A percentile compares a stretch with the other conserved stretches of the same genome.
Evolutionary conservation across 495 filamentous ascomycete species (phyloP).

Genomic region (Talaromyces wortmannii): DNA sequence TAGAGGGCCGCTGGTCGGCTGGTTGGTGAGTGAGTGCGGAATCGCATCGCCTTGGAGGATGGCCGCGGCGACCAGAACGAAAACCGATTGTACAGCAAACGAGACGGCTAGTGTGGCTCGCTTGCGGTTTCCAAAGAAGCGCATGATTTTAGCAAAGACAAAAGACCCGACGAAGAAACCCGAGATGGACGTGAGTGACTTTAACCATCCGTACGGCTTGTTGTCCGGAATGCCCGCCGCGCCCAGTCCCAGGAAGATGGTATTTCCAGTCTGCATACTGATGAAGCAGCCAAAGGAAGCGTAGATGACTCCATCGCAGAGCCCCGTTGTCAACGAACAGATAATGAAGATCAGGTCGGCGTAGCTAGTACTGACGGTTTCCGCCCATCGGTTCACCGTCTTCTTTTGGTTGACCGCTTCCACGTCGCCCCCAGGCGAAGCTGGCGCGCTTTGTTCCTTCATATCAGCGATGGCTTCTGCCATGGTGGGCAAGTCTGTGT

Average conservation of each 20-base stretch:
- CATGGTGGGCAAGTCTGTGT: neutral
- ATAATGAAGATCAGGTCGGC: conserved; percentile 48
- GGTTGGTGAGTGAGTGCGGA: conserved; percentile 24
- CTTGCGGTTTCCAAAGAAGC: conserved; percentile 26
- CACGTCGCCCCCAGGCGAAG: neutral
- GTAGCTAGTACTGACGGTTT: conserved; percentile 31
- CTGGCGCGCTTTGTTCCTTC: neutral
- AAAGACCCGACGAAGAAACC: conserved; percentile 51
- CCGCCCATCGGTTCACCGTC: conserved; percentile 17
- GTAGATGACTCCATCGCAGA: conserved; percentile 56
- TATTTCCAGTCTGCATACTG: conserved; percentile 63
- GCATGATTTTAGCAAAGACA: conserved; percentile 32
- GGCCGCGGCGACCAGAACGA: conserved; percentile 52
- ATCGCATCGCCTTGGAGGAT: conserved; percentile 46
- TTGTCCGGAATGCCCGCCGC: conserved; percentile 42
- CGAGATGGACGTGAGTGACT: conserved; percentile 51
- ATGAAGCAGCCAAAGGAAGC: conserved; percentile 57
- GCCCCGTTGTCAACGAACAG: conserved; percentile 49
- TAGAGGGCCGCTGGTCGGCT: conserved; percentile 19
- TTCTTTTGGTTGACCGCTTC: neutral
- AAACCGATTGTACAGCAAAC: conserved; percentile 49
- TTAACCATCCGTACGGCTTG: conserved; percentile 57
- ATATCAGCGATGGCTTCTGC: neutral
- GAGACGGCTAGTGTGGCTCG: conserved; percentile 47
- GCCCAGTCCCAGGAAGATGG: conserved; percentile 60